A percentile compares a stretch with the other conserved stretches of the same genome.
phyloP scores from a whole-genome alignment of 495 filamentous ascomycete genomes.

The Pyronema omphalodes region DNA sequence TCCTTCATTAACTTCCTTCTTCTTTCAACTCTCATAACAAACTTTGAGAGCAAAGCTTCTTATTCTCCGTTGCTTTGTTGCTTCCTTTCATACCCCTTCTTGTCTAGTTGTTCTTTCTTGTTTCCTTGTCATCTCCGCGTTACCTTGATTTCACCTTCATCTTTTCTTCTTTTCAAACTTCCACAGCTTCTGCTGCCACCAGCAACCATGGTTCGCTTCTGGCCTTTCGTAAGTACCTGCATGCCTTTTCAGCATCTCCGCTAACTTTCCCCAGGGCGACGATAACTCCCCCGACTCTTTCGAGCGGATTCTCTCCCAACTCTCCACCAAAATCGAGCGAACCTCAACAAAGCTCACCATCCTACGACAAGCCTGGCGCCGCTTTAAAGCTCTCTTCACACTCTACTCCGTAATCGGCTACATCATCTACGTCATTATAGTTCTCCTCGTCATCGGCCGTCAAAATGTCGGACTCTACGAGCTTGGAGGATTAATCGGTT shows the following conservation, averaged over 20 bases:
- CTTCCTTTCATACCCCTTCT: conserved; percentile 4
- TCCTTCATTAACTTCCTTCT: too few species aligned
- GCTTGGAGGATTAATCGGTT: conserved; percentile 56
- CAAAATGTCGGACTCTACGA: conserved; percentile 55
- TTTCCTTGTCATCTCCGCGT: not conserved
- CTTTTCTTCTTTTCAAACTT: conserved; percentile 1
- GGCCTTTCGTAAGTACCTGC: conserved; percentile 43
- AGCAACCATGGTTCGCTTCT: conserved; percentile 55
- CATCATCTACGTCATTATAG: conserved; percentile 61
- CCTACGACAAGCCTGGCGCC: conserved; percentile 49
- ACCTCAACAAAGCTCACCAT: conserved; percentile 51
- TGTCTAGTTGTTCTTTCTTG: not conserved
- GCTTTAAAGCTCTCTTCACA: conserved; percentile 70
- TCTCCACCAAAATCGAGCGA: conserved; percentile 62
- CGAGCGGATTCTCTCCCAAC: conserved; percentile 66
- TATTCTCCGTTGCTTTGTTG: not conserved
- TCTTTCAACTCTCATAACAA: too few species aligned
- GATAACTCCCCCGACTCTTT: conserved; percentile 78
- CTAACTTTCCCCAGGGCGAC: conserved; percentile 37
- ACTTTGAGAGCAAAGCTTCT: too few species aligned
- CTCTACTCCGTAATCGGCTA: conserved; percentile 82
- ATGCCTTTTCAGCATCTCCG: not conserved
- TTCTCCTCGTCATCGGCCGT: conserved; percentile 72
- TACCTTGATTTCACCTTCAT: not conserved
- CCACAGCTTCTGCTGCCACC: not conserved